A percentile compares a stretch with the other conserved stretches of the same genome.
These are phyloP conservation scores for Barnettozyma wickerhamii DNA, from an alignment of 805 yeast genomes.

Conservation along the genomic window DNA sequence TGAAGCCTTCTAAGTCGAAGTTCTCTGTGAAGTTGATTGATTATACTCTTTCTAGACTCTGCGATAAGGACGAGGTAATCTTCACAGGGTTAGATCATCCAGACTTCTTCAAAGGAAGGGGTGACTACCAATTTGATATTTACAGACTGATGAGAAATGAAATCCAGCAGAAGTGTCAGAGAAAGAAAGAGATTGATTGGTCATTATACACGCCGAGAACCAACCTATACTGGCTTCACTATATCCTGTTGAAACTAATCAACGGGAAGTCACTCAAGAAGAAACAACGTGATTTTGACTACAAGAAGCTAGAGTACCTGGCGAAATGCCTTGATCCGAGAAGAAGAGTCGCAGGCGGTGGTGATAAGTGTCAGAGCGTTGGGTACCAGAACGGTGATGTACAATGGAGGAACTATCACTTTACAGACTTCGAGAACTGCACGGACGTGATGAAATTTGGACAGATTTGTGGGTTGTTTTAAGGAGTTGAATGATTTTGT, in stretches of 20 bases:
- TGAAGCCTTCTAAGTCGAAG: constrained; percentile 3
- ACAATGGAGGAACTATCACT: constrained; percentile 19
- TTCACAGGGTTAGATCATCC: constrained; percentile 63
- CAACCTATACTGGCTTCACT: constrained; percentile 63
- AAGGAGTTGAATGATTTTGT: background rate
- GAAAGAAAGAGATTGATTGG: constrained; percentile 43
- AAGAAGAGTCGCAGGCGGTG: constrained; percentile 20
- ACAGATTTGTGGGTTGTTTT: constrained; percentile 6
- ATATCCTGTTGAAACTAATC: constrained; percentile 47
- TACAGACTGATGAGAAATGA: constrained; percentile 51
- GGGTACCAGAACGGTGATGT: constrained; percentile 14
- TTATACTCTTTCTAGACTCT: constrained; percentile 50
- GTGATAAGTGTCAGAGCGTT: constrained; percentile 10
- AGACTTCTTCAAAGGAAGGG: constrained; percentile 53
- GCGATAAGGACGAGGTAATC: constrained; percentile 28
- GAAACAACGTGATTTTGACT: constrained; percentile 19
- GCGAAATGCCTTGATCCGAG: constrained; percentile 34
- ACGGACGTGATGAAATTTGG: constrained; percentile 21
- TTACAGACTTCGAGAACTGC: constrained; percentile 24
- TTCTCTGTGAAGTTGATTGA: constrained; percentile 50
- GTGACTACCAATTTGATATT: constrained; percentile 58
- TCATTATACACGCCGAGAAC: constrained; percentile 41
- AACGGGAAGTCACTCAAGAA: constrained; percentile 34
- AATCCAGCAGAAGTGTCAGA: constrained; percentile 10
- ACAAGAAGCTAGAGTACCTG: constrained; percentile 27